Evolutionary conservation across 129 eudicot species (phyloP).

Genomic region (Flaveria robusta): DNA sequence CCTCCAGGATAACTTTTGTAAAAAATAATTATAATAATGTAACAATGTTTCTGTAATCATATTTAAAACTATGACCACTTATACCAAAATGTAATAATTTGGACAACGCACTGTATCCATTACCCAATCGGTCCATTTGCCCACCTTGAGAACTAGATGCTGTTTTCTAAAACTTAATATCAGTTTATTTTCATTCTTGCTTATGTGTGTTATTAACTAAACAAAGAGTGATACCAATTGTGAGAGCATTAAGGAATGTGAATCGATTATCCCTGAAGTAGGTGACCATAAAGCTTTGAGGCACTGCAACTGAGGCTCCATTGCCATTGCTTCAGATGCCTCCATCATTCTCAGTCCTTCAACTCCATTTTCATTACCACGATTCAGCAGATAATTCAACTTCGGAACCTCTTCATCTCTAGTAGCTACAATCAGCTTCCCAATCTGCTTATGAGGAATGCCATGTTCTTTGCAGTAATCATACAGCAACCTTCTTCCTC

Average conservation of each 20-base stretch:
- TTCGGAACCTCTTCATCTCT: conserved; percentile 67
- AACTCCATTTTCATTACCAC: conserved; percentile 79
- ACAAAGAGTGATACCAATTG: conserved; percentile 48
- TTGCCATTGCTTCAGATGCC: conserved; percentile 58
- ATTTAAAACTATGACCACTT: not conserved
- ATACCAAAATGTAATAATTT: not conserved
- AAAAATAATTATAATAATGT: not conserved
- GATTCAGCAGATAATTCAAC: conserved; percentile 52
- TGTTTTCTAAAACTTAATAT: not conserved
- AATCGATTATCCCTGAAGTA: conserved; percentile 79
- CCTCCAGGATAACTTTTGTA: not conserved
- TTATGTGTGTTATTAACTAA: not conserved
- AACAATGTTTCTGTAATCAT: not conserved
- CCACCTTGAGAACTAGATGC: not conserved
- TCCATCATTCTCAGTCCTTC: conserved; percentile 74
- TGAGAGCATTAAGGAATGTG: conserved; percentile 81
- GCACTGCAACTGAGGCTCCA: conserved; percentile 84
- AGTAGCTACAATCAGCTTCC: conserved; percentile 88
- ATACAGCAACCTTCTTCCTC: conserved; percentile 75
- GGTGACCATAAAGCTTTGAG: conserved; percentile 76
- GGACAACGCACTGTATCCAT: not conserved
- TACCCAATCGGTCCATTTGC: too few relatives aligned
- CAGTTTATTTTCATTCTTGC: not conserved
- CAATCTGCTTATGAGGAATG: conserved; percentile 82
- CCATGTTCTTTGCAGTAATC: conserved; percentile 60